Evolutionary conservation across 106 monocot species (phyloP).

Genomic region (Iris macrosiphon): DNA sequence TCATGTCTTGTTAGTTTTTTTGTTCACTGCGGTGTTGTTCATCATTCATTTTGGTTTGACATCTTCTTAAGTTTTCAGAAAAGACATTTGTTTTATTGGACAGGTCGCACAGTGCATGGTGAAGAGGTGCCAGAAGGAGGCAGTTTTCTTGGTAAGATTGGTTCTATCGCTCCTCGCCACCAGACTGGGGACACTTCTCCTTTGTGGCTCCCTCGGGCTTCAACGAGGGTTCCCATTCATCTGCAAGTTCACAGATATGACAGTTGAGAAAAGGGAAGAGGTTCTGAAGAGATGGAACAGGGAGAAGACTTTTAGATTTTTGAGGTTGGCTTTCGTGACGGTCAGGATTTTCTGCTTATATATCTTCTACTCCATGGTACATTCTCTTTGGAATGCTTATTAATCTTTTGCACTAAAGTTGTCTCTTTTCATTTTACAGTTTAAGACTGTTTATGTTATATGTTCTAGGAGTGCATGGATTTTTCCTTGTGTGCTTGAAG

Average conservation of each 20-base stretch:
- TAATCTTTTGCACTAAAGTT: too few species aligned
- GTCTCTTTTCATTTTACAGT: too few species aligned
- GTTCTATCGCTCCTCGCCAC: slow-evolving; percentile 58
- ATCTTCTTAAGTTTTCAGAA: background rate
- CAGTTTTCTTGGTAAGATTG: slow-evolving; percentile 20
- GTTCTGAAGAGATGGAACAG: slow-evolving; percentile 50
- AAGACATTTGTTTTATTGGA: too few species aligned
- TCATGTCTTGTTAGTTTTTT: too few species aligned
- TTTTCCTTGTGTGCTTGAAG: too few species aligned
- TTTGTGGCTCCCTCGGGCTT: slow-evolving; percentile 47
- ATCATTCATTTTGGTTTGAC: background rate
- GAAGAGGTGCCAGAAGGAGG: slow-evolving; percentile 38
- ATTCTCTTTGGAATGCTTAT: too few species aligned
- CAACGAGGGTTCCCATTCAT: slow-evolving; percentile 54
- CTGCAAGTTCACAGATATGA: slow-evolving; percentile 46
- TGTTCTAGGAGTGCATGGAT: background rate
- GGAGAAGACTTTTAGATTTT: slow-evolving; percentile 22
- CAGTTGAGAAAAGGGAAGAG: slow-evolving; percentile 47
- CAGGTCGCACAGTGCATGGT: slow-evolving; percentile 56
- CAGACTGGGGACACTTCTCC: slow-evolving; percentile 58
- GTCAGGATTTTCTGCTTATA: slow-evolving; percentile 44
- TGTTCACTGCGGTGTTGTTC: too few species aligned
- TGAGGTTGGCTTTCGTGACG: slow-evolving; percentile 47
- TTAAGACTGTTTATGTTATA: background rate
- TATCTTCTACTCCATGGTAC: slow-evolving; percentile 74